Evolutionary conservation across 1,284 basidiomycete species (phyloP), one percentile per base, ranked within the genome.

Genomic region (Puccinia brachypodii): DNA sequence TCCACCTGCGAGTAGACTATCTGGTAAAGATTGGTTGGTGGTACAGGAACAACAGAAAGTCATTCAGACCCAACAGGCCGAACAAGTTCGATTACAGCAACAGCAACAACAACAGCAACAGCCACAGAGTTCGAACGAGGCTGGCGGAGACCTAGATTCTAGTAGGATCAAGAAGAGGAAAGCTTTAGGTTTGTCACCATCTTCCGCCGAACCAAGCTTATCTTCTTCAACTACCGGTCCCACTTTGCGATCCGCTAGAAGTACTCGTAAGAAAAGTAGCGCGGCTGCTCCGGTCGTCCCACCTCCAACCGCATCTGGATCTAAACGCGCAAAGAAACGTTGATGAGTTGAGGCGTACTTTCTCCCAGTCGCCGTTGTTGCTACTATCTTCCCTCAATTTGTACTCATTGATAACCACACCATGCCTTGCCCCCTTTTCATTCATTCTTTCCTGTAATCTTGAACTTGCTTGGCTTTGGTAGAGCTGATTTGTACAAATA

Each of bases 181-280:
- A 62, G 71, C 28, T 38, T 44, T 72, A 47, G 58, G 36, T 19
- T 19, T 33, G 9, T 53, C 69, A 14, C 44, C 71, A 6, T 38
- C 44, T 14, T 8, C 79, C 3, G 60, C 40, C 7, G 56, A 62
- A 8, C 69, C 11, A 7, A 53, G 4, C n/a, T 22, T 11, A 58
- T 13, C 60, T 28, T 64, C 69, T 50, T 56, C 69, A 31, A 56
- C 33, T 60, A 22, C 56, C 44, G 79, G 79, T 9, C 79, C 79
- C 7, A 81, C 79, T n/a, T 33, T 81, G 22, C 16, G 79, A 42
- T 81, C 79, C 9, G 71, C 79, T 53, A 64, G 79, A 68, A 66
- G 58, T 44, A 74, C 79, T 33, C 56, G 79, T 36, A 73, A 73
- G 25, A 81, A 75, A 56, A 73, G 69, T 58, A 42, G 25, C 47